Evolutionary conservation across 257 asterid genomes (phyloP), one percentile per base, ranked within the genome.

Genomic region (Apocynum venetum): DNA sequence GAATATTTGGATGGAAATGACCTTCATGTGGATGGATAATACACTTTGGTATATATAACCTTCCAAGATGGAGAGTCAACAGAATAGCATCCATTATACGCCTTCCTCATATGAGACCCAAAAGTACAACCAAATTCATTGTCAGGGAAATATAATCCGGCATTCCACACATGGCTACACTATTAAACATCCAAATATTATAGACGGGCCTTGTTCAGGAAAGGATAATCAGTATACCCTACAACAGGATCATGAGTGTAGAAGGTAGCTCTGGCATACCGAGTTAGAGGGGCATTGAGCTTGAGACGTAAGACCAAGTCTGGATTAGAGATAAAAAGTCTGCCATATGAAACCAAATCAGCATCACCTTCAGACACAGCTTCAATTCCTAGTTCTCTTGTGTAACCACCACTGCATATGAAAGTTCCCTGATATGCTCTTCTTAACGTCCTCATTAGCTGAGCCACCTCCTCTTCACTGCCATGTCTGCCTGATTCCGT

Each of bases 181-280:
- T 1, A n/a, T n/a, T 35, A 36, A 41, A 19, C 17, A 71, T 20
- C 19, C 72, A 43, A 41, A 41, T 4, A 61, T 66, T 36, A 77
- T 66, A 76, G 59, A 35, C 84, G 79, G 2, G 72, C 78, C 14
- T 70, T 66, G 53, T 78, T 74, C 51, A 93, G 88, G 80, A 85
- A 89, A 35, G 97, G 95, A 68, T 93, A 91, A 73, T 93, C 97
- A 0, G 96, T 90, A 71, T 86, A 91, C 12, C 98, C 97, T 31
- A 86, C 78, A n/a, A 88, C 85, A 9, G 98, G 96, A 89, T 93
- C 92, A 0, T 84, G 65, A 0, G 78, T 83, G 47, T 90, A 93
- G 80, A 93, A 93, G 6, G 96, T 89, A 78, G 81, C 82, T 82
- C 96, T 53, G 3, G 82, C 78, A 11, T 90, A 90, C 89, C 78